phyloP scores from a whole-genome alignment of 2,329 filamentous ascomycete genomes.

The Rugonectria rugulosa region DNA sequence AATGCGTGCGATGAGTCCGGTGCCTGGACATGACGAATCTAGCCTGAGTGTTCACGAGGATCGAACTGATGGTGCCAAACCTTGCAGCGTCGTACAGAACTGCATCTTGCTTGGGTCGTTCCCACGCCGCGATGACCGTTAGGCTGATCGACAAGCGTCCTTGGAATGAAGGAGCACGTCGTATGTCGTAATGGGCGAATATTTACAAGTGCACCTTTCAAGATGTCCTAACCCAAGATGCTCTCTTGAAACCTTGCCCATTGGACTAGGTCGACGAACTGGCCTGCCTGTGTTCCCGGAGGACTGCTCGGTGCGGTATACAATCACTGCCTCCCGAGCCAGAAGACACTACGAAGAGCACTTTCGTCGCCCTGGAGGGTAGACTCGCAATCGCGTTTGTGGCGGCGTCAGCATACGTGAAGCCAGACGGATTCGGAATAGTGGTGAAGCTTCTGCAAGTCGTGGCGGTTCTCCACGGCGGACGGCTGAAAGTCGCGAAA shows the following conservation, averaged over 20 bases:
- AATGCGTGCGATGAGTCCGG: too few relatives aligned
- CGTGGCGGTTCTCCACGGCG: conserved; percentile 22
- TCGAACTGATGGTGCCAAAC: conserved; percentile 10
- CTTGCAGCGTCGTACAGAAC: conserved; percentile 2
- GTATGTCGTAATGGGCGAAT: too few relatives aligned
- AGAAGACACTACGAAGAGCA: neutral
- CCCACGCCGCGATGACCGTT: neutral
- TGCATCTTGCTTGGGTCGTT: neutral
- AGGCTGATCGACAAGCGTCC: neutral
- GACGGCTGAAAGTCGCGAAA: conserved; percentile 14
- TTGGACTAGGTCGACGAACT: too few relatives aligned
- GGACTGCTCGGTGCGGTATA: too few relatives aligned
- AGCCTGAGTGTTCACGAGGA: too few relatives aligned
- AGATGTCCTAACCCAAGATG: too few relatives aligned
- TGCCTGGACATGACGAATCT: too few relatives aligned
- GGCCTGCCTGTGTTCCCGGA: too few relatives aligned
- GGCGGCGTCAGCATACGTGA: conserved; percentile 19
- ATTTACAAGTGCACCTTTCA: too few relatives aligned
- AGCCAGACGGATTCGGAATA: conserved; percentile 32
- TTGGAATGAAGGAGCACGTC: too few relatives aligned
- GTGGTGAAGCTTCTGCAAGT: conserved; percentile 24
- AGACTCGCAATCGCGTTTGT: conserved; percentile 17
- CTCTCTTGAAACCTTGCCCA: too few relatives aligned
- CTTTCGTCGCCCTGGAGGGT: conserved; percentile 1
- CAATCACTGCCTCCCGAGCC: too few relatives aligned